Conservation (phyloP, 441 rosid species). For the Biscutella laevigata region DNA sequence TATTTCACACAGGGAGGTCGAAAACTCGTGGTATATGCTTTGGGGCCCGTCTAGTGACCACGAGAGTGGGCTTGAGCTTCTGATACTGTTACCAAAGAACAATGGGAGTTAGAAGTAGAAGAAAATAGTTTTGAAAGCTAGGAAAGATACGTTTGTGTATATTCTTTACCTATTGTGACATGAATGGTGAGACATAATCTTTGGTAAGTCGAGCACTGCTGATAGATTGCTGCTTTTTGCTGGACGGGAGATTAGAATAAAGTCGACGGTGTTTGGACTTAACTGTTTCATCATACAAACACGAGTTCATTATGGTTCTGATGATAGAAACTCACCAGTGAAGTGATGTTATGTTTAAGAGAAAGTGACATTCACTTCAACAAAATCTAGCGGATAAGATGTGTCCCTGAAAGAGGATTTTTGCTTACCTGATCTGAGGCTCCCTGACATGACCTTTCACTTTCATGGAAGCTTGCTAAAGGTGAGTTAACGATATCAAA, state of each 20-base stretch:
- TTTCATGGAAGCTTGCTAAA: constrained; percentile 63
- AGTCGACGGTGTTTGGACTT: constrained; percentile 49
- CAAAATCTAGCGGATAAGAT: neutral
- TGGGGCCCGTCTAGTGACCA: constrained; percentile 71
- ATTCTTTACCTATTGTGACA: constrained; percentile 68
- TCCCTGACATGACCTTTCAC: constrained; percentile 59
- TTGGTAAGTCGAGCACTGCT: constrained; percentile 34
- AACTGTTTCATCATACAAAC: constrained; percentile 39
- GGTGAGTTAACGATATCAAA: constrained; percentile 59
- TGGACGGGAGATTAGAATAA: constrained; percentile 52
- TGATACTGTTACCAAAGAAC: constrained; percentile 32
- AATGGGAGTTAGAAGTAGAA: neutral
- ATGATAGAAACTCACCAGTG: constrained; percentile 7
- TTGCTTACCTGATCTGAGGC: constrained; percentile 48
- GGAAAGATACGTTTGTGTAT: neutral
- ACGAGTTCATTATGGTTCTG: neutral
- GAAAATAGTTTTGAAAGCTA: neutral
- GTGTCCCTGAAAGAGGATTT: neutral
- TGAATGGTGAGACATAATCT: constrained; percentile 63
- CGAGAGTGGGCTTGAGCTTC: constrained; percentile 50
- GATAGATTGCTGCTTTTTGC: constrained; percentile 30
- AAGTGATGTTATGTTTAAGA: neutral
- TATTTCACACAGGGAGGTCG: constrained; percentile 52
- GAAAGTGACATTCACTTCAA: neutral
- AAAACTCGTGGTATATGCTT: constrained; percentile 52